phyloP scores from a whole-genome alignment of 1,284 basidiomycete genomes.

The Trametes sp. region DNA sequence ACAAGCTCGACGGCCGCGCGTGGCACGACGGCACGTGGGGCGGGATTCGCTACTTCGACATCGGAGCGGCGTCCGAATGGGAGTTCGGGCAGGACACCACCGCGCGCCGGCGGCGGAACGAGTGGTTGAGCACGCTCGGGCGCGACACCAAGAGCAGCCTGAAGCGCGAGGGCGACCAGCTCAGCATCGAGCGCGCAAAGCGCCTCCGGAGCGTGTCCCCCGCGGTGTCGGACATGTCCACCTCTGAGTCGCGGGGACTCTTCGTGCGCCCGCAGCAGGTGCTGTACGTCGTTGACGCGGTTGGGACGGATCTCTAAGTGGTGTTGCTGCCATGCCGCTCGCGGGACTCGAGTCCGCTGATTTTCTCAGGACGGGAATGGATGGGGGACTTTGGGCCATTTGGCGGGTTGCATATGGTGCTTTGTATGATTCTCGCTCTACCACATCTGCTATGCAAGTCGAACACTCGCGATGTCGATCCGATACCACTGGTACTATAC shows the following conservation, averaged over 20 bases:
- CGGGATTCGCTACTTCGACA: conserved; percentile 84
- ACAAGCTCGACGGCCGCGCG: conserved; percentile 62
- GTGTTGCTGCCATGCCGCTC: background rate
- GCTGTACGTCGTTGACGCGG: conserved; percentile 81
- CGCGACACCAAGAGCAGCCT: conserved; percentile 43
- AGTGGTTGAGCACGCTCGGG: conserved; percentile 41
- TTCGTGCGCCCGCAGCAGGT: conserved; percentile 86
- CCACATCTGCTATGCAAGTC: conserved; percentile 21
- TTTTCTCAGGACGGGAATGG: background rate
- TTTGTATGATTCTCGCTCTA: conserved; percentile 15
- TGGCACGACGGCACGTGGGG: conserved; percentile 88
- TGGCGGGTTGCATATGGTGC: background rate
- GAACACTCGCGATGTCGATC: conserved; percentile 14
- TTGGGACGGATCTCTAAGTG: conserved; percentile 49
- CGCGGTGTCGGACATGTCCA: conserved; percentile 67
- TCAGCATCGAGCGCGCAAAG: conserved; percentile 67
- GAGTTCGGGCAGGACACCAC: conserved; percentile 52
- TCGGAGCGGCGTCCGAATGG: conserved; percentile 65
- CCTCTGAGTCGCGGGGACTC: conserved; percentile 70
- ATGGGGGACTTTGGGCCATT: background rate
- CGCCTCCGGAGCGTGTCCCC: conserved; percentile 76
- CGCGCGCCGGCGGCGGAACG: conserved; percentile 57
- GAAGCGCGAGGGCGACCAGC: conserved; percentile 75
- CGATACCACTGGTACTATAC: conserved; percentile 21
- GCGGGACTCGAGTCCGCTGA: background rate